Evolutionary conservation across 1,139 yeast genomes (phyloP).

Genomic region (Saccharomyces pastorianus): DNA sequence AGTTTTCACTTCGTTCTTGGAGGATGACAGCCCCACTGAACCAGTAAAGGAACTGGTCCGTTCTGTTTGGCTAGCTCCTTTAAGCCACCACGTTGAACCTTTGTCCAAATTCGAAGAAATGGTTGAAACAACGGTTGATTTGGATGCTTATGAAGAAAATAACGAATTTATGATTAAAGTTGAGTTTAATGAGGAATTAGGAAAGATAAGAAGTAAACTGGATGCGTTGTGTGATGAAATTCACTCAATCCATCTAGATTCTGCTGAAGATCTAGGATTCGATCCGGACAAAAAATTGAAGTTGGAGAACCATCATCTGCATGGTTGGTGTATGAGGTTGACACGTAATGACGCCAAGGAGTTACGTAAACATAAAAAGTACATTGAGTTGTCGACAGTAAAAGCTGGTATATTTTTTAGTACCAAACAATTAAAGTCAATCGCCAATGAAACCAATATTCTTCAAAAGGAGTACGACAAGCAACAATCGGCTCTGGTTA

Average conservation of each 20-base stretch:
- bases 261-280: constrained; percentile 67
- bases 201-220: constrained; percentile 50
- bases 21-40: constrained; percentile 27
- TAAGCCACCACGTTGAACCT: constrained; percentile 42
- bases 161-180: constrained; percentile 82
- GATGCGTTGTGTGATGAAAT: constrained; percentile 51
- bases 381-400: constrained; percentile 76
- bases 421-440: constrained; percentile 51
- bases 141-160: constrained; percentile 59
- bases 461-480: constrained; percentile 59
- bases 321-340: constrained; percentile 90
- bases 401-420: constrained; percentile 93
- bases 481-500: constrained; percentile 70
- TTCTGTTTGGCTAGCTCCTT: constrained; percentile 50
- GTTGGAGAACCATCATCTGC: constrained; percentile 74
- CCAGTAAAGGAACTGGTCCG: constrained; percentile 35
- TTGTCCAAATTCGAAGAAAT: constrained; percentile 69
- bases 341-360: constrained; percentile 84
- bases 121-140: constrained; percentile 86
- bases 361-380: constrained; percentile 56
- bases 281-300: constrained; percentile 84
- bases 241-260: constrained; percentile 49
- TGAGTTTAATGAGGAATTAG: constrained; percentile 74
- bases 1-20: constrained; percentile 39
- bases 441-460: constrained; percentile 51